Conservation (phyloP, 257 asterid genomes). For the Capsicum rhomboideum region DNA sequence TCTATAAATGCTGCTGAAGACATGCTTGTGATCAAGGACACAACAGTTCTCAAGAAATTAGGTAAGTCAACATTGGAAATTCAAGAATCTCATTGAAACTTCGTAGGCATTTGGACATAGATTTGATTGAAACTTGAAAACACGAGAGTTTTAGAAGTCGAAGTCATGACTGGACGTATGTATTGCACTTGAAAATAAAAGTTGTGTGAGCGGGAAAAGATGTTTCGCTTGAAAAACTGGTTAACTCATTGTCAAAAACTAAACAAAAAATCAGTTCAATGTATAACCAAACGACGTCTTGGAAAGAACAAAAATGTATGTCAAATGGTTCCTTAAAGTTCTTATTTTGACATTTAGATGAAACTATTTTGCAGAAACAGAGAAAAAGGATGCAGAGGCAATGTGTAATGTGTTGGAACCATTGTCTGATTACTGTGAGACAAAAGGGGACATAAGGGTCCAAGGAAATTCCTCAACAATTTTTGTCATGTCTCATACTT, state of each 20-base stretch:
- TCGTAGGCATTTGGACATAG: too few relatives aligned
- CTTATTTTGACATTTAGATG: too few relatives aligned
- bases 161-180: background rate
- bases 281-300: background rate
- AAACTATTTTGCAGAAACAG: constrained; percentile 6
- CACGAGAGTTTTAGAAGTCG: too few relatives aligned
- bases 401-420: constrained; percentile 16
- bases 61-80: background rate
- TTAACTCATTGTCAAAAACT: background rate
- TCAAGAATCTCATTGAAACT: background rate
- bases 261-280: background rate
- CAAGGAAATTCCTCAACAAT: constrained; percentile 27
- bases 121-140: too few relatives aligned
- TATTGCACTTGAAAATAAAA: too few relatives aligned
- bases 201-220: too few relatives aligned
- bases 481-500: constrained; percentile 7
- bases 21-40: constrained; percentile 16
- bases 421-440: constrained; percentile 31
- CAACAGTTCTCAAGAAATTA: background rate
- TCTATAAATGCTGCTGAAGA: constrained; percentile 27
- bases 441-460: constrained; percentile 27
- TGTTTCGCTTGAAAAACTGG: background rate
- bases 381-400: constrained; percentile 3
- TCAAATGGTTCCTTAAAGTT: too few relatives aligned
- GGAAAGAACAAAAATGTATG: background rate